Evolutionary conservation across 139 green algal species (phyloP), one percentile per base, ranked within the genome.

Genomic region (Chlorella vulgaris): DNA sequence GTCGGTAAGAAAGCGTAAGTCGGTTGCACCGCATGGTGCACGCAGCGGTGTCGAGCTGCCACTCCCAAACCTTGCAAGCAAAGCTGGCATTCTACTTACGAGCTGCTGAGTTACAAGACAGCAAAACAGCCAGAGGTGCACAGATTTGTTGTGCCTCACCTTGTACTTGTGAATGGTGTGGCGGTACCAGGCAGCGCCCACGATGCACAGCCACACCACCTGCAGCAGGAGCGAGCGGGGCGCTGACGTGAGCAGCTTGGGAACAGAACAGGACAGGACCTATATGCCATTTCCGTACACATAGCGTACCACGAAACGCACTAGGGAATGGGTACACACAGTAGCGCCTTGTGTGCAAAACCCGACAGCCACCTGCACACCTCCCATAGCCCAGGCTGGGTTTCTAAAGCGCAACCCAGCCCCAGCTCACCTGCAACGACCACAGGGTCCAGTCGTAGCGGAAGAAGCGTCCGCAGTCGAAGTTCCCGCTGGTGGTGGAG

Each of bases 401-500:
- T 6, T 40, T 13, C 15, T 29, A 29, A 6, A 68, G 29, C 36
- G 22, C 31, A 6, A 68, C 31, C 26, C 43, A 7, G 22, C 65
- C 19, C n/a, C n/a, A n/a, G 2, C 36, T 22, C 28, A 65, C 70
- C 70, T 78, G 70, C 31, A 78, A 35, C 19, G 70, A 24, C 70
- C 70, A 78, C 15, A 78, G 70, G 26, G 36, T 50, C 70, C 70
- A 78, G 70, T 78, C 70, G 13, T 42, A 63, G 47, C 70, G 47
- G 47, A 78, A 78, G 47, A 78, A 78, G 29, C 51, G 33, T 43
- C 35, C 70, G 43, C 70, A 78, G 29, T 63, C 21, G 47, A 78
- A 78, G 47, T 43, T 26, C 31, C 70, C 70, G 21, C 24, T 24
- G 21, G 70, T 5, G 47, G 35, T 47, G 47, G 70, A 61, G 18